A percentile compares a stretch with the other conserved stretches of the same genome.
Evolutionary conservation across 352 stramenopile genomes (phyloP).

Genomic region (Albugo candida): DNA sequence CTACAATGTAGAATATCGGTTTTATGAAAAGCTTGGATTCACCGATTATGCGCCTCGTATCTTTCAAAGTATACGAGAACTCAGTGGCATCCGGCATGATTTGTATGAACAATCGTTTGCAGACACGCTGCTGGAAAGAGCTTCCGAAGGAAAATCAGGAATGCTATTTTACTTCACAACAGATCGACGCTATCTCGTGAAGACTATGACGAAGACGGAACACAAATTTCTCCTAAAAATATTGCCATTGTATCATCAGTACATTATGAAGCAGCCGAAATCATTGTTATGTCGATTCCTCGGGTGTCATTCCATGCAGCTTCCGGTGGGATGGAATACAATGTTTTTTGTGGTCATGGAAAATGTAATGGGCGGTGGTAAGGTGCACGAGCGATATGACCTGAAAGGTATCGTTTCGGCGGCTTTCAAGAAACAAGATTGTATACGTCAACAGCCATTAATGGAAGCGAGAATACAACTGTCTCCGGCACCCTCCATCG

Average conservation of each 20-base stretch:
- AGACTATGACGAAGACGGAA: conserved; percentile 80
- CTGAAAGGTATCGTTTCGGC: conserved; percentile 36
- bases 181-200: conserved; percentile 69
- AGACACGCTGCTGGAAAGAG: conserved; percentile 60
- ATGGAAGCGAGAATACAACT: not conserved
- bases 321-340: conserved; percentile 77
- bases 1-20: conserved; percentile 64
- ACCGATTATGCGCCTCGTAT: conserved; percentile 73
- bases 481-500: not conserved
- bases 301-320: conserved; percentile 74
- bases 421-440: not conserved
- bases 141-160: conserved; percentile 67
- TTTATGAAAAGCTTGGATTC: conserved; percentile 75
- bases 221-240: conserved; percentile 68
- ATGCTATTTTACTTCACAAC: conserved; percentile 82
- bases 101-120: conserved; percentile 73
- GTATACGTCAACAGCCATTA: too few relatives aligned
- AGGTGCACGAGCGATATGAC: conserved; percentile 64
- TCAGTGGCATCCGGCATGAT: conserved; percentile 53
- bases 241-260: conserved; percentile 68
- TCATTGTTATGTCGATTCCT: conserved; percentile 65
- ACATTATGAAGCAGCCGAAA: conserved; percentile 63
- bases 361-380: conserved; percentile 62
- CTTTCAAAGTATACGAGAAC: conserved; percentile 65
- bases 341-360: conserved; percentile 84